Conservation (phyloP, 2,329 filamentous ascomycete genomes). For the Hypoxylon sp. region DNA sequence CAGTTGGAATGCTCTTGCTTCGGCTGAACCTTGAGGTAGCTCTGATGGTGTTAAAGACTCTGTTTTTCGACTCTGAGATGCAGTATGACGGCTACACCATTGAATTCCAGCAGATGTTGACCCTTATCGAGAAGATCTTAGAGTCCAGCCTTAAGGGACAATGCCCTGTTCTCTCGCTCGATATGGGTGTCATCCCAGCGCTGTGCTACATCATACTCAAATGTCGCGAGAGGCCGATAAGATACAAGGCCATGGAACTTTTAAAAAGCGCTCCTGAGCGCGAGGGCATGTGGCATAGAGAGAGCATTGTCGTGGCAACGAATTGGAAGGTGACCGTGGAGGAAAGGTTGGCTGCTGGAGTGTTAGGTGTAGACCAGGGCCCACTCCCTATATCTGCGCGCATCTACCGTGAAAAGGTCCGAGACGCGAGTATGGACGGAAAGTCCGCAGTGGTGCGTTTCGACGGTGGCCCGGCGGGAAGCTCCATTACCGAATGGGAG, state of each 20-base stretch:
- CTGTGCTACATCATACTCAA: background rate
- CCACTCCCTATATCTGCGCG: background rate
- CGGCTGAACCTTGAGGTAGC: background rate
- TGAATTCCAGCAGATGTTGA: background rate
- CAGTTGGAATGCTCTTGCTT: background rate
- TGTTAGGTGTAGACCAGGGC: background rate
- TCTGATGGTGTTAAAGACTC: background rate
- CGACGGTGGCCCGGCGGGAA: background rate
- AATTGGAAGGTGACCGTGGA: background rate
- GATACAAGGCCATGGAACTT: background rate
- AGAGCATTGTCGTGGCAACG: background rate
- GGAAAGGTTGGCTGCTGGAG: background rate
- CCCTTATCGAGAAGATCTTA: background rate
- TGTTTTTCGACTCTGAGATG: background rate
- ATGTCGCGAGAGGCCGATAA: background rate
- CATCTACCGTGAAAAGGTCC: background rate
- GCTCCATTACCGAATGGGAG: background rate
- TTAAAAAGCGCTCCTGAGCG: background rate
- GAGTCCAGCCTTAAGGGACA: background rate
- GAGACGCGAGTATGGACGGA: background rate
- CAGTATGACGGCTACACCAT: background rate
- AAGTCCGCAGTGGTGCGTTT: background rate
- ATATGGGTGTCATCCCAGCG: background rate
- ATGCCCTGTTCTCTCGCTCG: background rate
- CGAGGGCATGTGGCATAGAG: constrained; percentile 2